Evolutionary conservation across 176 grass and related monocot species (phyloP).

Genomic region (Dendrocalamus sinicus): DNA sequence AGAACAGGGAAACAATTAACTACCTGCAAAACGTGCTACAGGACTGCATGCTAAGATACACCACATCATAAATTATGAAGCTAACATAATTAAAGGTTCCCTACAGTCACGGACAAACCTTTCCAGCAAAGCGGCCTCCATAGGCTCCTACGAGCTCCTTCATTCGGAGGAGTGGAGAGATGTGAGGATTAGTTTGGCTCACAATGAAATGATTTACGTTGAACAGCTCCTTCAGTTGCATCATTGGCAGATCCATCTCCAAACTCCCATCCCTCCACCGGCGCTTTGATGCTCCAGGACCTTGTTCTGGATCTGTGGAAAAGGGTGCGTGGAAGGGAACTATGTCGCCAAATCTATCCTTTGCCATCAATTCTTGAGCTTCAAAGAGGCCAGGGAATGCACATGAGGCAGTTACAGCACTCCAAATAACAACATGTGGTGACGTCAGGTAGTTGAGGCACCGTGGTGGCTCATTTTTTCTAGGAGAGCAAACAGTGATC

Average conservation of each 20-base stretch:
- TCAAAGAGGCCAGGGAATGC: slow-evolving; percentile 95
- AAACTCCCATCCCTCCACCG: slow-evolving; percentile 96
- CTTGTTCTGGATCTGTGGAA: slow-evolving; percentile 52
- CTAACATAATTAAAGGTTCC: neutral
- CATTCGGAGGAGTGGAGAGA: slow-evolving; percentile 78
- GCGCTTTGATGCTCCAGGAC: slow-evolving; percentile 56
- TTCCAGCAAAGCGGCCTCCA: slow-evolving; percentile 91
- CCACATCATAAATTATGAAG: neutral
- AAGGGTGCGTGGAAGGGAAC: slow-evolving; percentile 88
- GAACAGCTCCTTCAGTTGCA: slow-evolving; percentile 88
- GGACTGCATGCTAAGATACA: neutral
- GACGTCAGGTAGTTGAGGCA: slow-evolving; percentile 96
- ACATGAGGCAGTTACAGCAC: slow-evolving; percentile 94
- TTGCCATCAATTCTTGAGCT: slow-evolving; percentile 96
- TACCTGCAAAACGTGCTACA: neutral
- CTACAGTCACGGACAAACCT: slow-evolving; percentile 59
- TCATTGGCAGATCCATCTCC: slow-evolving; percentile 95
- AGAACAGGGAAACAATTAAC: neutral
- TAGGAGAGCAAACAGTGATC: slow-evolving; percentile 92
- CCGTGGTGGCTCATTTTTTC: slow-evolving; percentile 87
- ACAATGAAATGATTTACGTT: slow-evolving; percentile 99
- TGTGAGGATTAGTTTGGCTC: slow-evolving; percentile 96
- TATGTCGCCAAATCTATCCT: slow-evolving; percentile 89
- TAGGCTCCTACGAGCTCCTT: slow-evolving; percentile 76
- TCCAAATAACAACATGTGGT: slow-evolving; percentile 98